Base-by-base conservation (phyloP, 2,329 filamentous ascomycete genomes). In the Cercospora sesami region DNA sequence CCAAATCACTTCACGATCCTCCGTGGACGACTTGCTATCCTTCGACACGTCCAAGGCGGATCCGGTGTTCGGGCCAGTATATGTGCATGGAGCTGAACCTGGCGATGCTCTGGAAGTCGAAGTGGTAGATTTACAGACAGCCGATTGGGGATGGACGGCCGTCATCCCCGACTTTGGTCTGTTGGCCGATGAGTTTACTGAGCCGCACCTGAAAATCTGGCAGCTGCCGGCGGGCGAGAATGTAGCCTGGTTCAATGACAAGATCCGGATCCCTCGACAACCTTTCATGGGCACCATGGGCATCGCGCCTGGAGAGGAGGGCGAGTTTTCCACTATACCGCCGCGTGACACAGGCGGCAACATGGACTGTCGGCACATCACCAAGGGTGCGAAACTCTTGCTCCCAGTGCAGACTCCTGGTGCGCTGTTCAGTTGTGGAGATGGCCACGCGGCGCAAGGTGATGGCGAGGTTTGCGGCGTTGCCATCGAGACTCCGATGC, bases 241-340 rank as follows among this genome's bases (percentile, higher is more conserved):
- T 8, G 21, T 70, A 45, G 66, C 68, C 12, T 58, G 48, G 33
- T 69, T 72, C 42, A 71, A 71, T n/a, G 65, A 69, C 33, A 59
- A 64, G 14, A 68, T 71, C 18, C 63, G 59, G 10, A 69, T 72
- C 53, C 69, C 71, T 8, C 53, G 68, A 7, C 60, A 36, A 36
- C 71, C 71, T 5, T 72, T 72, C 61, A 69, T 72, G 69, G 71
- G 69, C 10, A 72, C 69, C 21, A 72, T 72, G 71, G 71, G 71
- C 7, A 64, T 72, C 2, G 71, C 71, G 4, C 71, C 71, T 7
- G 45, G 55, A 5, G 62, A 58, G n/a, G 61, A 67, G 53, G 69
- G 69, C 36, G 59, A 64, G 12, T 69, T 69, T 31, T 67, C 67
- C 1, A 71, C 67, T 0, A 71, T 72, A 48, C 71, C 71, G 1